Evolutionary conservation across 139 green algal genomes (phyloP).

Genomic region (Chloropicon primus): DNA sequence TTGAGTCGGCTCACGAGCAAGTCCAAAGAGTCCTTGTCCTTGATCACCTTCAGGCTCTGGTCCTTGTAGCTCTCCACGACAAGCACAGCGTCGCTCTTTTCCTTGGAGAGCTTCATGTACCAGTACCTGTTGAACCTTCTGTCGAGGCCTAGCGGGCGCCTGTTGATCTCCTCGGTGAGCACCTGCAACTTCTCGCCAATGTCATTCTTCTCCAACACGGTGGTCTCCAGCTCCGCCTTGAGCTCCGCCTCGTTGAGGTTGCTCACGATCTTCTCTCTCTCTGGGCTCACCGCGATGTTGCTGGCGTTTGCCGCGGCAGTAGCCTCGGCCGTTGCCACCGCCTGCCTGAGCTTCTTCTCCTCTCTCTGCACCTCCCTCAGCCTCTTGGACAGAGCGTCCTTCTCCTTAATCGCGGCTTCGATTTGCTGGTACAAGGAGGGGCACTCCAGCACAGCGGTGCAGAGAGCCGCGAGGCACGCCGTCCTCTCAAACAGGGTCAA

Average conservation of each 20-base stretch:
- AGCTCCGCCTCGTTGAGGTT: background rate
- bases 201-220: background rate
- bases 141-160: conserved; percentile 60
- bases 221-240: background rate
- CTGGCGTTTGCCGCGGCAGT: too few species aligned
- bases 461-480: conserved; percentile 10
- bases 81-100: background rate
- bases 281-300: too few species aligned
- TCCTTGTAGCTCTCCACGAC: background rate
- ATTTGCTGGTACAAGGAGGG: background rate
- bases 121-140: conserved; percentile 65
- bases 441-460: conserved; percentile 20
- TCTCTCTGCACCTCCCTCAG: background rate
- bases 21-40: background rate
- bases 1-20: background rate
- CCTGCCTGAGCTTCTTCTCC: background rate
- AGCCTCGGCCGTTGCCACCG: too few species aligned
- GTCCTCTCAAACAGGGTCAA: conserved; percentile 19
- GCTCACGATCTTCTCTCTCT: too few species aligned
- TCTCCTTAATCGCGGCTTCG: background rate
- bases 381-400: background rate
- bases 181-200: background rate
- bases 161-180: conserved; percentile 8
- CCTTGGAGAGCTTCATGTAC: background rate
- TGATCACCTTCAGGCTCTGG: background rate